These are phyloP conservation scores for Suillus clintonianus DNA, from an alignment of 768 basidiomycete species.

Conservation along the genomic window DNA sequence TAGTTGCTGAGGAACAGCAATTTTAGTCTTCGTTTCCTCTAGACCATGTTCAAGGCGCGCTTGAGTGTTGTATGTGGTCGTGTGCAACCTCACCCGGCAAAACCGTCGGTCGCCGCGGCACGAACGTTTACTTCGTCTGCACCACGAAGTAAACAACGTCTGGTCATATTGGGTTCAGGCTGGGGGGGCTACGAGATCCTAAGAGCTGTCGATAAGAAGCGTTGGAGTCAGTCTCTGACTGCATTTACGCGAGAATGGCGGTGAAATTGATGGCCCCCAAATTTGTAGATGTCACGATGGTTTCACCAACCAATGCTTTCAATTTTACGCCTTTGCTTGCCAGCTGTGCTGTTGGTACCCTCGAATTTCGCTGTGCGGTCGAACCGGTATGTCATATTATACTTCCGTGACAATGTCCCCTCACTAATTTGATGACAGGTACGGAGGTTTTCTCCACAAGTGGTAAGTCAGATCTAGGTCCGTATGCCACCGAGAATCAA, in stretches of 20 bases:
- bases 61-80: slow-evolving; percentile 8
- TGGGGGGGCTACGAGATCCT: slow-evolving; percentile 80
- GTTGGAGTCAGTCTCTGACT: slow-evolving; percentile 53
- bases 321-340: slow-evolving; percentile 51
- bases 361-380: slow-evolving; percentile 79
- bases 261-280: slow-evolving; percentile 7
- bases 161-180: slow-evolving; percentile 74
- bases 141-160: slow-evolving; percentile 36
- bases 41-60: slow-evolving; percentile 18
- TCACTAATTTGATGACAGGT: slow-evolving; percentile 37
- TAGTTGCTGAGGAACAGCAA: neutral
- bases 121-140: slow-evolving; percentile 44
- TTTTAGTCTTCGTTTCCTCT: neutral
- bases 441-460: slow-evolving; percentile 55
- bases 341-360: slow-evolving; percentile 72
- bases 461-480: slow-evolving; percentile 37
- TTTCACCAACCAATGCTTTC: slow-evolving; percentile 58
- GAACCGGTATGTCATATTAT: slow-evolving; percentile 61
- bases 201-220: slow-evolving; percentile 66
- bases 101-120: slow-evolving; percentile 1
- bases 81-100: neutral
- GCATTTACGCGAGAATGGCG: neutral
- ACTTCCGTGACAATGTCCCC: neutral
- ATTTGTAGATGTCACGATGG: slow-evolving; percentile 57
- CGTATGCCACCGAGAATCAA: neutral